A percentile compares a stretch with the other conserved stretches of the same genome.
Evolutionary conservation across 208 protist genomes (phyloP).

Genomic region (Blechomonas ayalai): DNA sequence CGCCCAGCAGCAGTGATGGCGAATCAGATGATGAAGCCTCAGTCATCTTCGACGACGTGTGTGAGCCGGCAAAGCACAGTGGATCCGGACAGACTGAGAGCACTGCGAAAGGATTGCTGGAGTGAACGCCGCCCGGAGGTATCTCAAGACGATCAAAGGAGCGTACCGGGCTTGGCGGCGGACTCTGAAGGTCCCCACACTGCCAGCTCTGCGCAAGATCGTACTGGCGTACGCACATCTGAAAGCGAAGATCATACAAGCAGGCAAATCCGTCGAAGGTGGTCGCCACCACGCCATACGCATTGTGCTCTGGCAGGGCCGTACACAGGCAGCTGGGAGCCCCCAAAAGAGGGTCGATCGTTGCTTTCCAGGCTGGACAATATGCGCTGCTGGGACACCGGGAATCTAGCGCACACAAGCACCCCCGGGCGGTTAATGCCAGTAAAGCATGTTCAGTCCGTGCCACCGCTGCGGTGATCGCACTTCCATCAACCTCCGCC

Average conservation of each 20-base stretch:
- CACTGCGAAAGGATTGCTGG: conserved; percentile 20
- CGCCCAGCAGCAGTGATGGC: conserved; percentile 47
- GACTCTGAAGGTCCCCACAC: too few relatives aligned
- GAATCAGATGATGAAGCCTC: too few relatives aligned
- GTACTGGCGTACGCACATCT: conserved; percentile 26
- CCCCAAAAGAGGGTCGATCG: conserved; percentile 17
- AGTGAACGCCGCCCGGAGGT: too few relatives aligned
- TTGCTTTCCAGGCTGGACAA: conserved; percentile 22
- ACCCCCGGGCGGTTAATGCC: conserved; percentile 22
- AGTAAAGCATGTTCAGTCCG: conserved; percentile 23
- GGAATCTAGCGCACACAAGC: conserved; percentile 17
- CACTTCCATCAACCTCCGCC: conserved; percentile 6
- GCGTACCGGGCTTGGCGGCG: too few relatives aligned
- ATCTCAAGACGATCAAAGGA: too few relatives aligned
- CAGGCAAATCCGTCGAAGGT: conserved; percentile 33
- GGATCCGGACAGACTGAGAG: conserved; percentile 26
- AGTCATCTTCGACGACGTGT: conserved; percentile 4
- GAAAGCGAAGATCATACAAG: conserved; percentile 71
- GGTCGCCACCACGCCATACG: conserved; percentile 27
- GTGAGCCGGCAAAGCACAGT: conserved; percentile 3
- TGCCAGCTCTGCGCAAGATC: too few relatives aligned
- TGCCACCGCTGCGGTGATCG: conserved; percentile 23
- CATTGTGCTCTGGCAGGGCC: not conserved
- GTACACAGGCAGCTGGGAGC: conserved; percentile 37
- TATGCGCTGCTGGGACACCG: conserved; percentile 3